phyloP scores from a whole-genome alignment of 768 basidiomycete species.

The Mycena albidolilacea region DNA sequence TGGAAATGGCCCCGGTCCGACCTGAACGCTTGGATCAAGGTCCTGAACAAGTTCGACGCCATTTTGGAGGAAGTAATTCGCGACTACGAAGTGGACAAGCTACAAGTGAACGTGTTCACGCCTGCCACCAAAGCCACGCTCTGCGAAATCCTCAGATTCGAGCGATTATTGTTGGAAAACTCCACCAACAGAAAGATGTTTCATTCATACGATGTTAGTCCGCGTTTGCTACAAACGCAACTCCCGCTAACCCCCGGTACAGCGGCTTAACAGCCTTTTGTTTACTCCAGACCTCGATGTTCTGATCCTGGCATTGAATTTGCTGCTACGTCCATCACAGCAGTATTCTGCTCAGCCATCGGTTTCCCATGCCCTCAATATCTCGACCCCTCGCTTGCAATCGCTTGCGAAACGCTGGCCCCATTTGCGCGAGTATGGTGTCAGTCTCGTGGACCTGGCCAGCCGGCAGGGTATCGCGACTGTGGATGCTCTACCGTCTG shows the following conservation, averaged over 20 bases:
- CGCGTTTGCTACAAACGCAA: slow-evolving; percentile 32
- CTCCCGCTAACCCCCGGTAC: slow-evolving; percentile 34
- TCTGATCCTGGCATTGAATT: slow-evolving; percentile 84
- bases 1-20: slow-evolving; percentile 99
- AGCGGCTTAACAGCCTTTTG: slow-evolving; percentile 93
- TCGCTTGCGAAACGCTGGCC: slow-evolving; percentile 91
- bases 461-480: slow-evolving; percentile 65
- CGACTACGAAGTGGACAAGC: slow-evolving; percentile 88
- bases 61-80: slow-evolving; percentile 87
- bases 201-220: slow-evolving; percentile 95
- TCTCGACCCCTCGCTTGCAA: slow-evolving; percentile 85
- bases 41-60: slow-evolving; percentile 95
- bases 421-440: slow-evolving; percentile 83
- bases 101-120: slow-evolving; percentile 86
- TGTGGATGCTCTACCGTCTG: slow-evolving; percentile 75
- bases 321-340: slow-evolving; percentile 93
- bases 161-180: slow-evolving; percentile 93
- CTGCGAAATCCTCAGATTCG: slow-evolving; percentile 89
- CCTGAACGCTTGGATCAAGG: slow-evolving; percentile 95
- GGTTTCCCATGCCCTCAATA: slow-evolving; percentile 85
- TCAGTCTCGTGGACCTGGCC: slow-evolving; percentile 83
- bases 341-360: slow-evolving; percentile 93
- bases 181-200: slow-evolving; percentile 98
- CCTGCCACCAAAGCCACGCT: slow-evolving; percentile 81
- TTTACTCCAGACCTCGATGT: slow-evolving; percentile 92